phyloP scores from a whole-genome alignment of 1,284 basidiomycete genomes.

The Trichosporon ovoides region DNA sequence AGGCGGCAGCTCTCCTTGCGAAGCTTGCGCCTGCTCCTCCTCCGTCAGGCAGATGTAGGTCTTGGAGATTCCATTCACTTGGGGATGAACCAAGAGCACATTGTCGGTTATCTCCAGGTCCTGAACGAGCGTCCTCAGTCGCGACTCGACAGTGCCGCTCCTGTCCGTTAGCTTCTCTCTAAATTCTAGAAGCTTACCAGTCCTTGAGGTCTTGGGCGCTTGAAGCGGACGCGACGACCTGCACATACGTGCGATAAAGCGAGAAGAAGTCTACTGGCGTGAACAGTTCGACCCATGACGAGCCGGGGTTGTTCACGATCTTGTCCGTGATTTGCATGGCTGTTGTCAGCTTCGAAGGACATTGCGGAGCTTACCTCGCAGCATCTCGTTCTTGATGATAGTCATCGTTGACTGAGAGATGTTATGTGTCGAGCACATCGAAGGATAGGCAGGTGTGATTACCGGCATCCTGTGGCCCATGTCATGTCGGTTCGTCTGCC shows the following conservation, averaged over 20 bases:
- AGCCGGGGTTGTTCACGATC: slow-evolving; percentile 62
- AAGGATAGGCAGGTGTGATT: slow-evolving; percentile 97
- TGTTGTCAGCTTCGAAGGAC: slow-evolving; percentile 38
- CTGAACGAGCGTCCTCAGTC: slow-evolving; percentile 91
- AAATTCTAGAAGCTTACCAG: slow-evolving; percentile 82
- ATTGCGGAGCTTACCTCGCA: slow-evolving; percentile 60
- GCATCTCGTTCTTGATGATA: slow-evolving; percentile 95
- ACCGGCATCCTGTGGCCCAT: slow-evolving; percentile 98
- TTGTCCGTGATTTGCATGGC: slow-evolving; percentile 89
- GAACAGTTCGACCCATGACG: slow-evolving; percentile 89
- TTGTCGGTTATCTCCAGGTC: slow-evolving; percentile 94
- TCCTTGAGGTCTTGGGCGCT: slow-evolving; percentile 82
- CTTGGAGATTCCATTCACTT: slow-evolving; percentile 89
- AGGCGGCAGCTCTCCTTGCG: slow-evolving; percentile 78
- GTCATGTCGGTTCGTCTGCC: slow-evolving; percentile 83
- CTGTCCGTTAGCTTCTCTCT: slow-evolving; percentile 47
- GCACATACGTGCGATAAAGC: slow-evolving; percentile 96
- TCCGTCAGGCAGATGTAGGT: slow-evolving; percentile 74
- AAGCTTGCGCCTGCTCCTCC: slow-evolving; percentile 78
- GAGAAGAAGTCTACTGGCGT: slow-evolving; percentile 94
- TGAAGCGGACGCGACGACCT: slow-evolving; percentile 87
- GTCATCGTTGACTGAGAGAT: slow-evolving; percentile 92
- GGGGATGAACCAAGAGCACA: slow-evolving; percentile 87
- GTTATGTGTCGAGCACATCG: slow-evolving; percentile 99
- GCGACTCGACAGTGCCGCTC: slow-evolving; percentile 95